A percentile compares a stretch with the other conserved stretches of the same genome.
phyloP scores from a whole-genome alignment of 1,284 basidiomycete genomes.

The Cutaneotrichosporon sp. region DNA sequence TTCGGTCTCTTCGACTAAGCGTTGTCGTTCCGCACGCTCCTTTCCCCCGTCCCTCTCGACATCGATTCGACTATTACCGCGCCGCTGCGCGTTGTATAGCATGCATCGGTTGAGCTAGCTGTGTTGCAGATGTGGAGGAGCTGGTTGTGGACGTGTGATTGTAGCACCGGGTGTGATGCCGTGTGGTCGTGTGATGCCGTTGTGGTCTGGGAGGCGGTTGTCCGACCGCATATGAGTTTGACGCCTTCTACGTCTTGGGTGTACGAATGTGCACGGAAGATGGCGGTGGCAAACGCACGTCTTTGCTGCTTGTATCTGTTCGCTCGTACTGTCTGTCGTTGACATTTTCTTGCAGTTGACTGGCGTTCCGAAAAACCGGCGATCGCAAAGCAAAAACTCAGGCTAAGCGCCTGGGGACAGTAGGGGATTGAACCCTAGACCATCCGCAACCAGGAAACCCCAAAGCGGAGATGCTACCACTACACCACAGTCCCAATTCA shows the following conservation, averaged over 20 bases:
- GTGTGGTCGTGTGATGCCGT: too few species aligned
- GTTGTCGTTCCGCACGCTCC: conserved; percentile 2
- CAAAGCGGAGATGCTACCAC: conserved; percentile 6
- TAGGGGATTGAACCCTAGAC: conserved; percentile 4
- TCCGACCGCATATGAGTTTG: too few species aligned
- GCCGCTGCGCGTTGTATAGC: neutral
- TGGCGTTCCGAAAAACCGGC: too few species aligned
- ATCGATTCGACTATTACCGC: neutral
- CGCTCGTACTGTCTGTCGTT: too few species aligned
- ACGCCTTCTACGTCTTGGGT: too few species aligned
- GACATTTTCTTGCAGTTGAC: too few species aligned
- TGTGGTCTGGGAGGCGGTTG: too few species aligned
- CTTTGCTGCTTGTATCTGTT: too few species aligned
- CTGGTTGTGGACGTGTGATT: neutral
- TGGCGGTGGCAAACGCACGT: too few species aligned
- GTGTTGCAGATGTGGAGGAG: neutral
- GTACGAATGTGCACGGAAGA: too few species aligned
- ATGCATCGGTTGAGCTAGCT: conserved; percentile 6
- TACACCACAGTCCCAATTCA: conserved; percentile 1
- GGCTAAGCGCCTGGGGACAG: neutral
- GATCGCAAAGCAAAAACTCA: neutral
- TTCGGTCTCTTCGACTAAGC: conserved; percentile 90
- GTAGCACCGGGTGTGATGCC: neutral
- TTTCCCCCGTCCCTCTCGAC: neutral
- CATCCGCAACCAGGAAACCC: neutral